A percentile compares a stretch with the other conserved stretches of the same genome.
Evolutionary conservation across 805 yeast genomes (phyloP).

Genomic region (Metschnikowia noctiluminum): DNA sequence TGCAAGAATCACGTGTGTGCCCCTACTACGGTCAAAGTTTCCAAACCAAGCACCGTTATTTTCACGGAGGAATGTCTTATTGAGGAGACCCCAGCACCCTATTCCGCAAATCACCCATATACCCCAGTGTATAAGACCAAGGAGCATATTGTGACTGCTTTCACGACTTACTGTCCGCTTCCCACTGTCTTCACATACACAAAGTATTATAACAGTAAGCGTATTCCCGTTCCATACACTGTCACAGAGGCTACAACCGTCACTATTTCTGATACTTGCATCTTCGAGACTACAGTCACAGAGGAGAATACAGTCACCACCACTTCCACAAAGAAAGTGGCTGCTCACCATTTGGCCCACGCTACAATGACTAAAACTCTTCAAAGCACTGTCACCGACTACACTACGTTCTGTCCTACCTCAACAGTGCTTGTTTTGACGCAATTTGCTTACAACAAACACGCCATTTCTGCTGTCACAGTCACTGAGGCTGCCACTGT

Average conservation of each 20-base stretch:
- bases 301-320: neutral
- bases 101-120: neutral
- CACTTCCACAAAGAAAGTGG: neutral
- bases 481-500: slow-evolving; percentile 32
- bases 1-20: slow-evolving; percentile 29
- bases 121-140: slow-evolving; percentile 14
- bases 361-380: slow-evolving; percentile 22
- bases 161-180: slow-evolving; percentile 38
- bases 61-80: slow-evolving; percentile 31
- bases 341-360: neutral
- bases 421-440: slow-evolving; percentile 33
- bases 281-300: slow-evolving; percentile 20
- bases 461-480: slow-evolving; percentile 25
- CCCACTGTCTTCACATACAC: slow-evolving; percentile 34
- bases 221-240: slow-evolving; percentile 25
- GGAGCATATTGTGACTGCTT: slow-evolving; percentile 35
- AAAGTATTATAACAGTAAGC: slow-evolving; percentile 26
- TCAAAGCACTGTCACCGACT: slow-evolving; percentile 30
- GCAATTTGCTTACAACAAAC: slow-evolving; percentile 26
- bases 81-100: slow-evolving; percentile 16
- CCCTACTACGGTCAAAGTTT: slow-evolving; percentile 28
- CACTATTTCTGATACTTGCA: slow-evolving; percentile 31
- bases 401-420: slow-evolving; percentile 37
- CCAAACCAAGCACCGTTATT: slow-evolving; percentile 31
- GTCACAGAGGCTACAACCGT: slow-evolving; percentile 30